phyloP scores from a whole-genome alignment of 805 yeast species.

The Kurtzmaniella cleridarum region DNA sequence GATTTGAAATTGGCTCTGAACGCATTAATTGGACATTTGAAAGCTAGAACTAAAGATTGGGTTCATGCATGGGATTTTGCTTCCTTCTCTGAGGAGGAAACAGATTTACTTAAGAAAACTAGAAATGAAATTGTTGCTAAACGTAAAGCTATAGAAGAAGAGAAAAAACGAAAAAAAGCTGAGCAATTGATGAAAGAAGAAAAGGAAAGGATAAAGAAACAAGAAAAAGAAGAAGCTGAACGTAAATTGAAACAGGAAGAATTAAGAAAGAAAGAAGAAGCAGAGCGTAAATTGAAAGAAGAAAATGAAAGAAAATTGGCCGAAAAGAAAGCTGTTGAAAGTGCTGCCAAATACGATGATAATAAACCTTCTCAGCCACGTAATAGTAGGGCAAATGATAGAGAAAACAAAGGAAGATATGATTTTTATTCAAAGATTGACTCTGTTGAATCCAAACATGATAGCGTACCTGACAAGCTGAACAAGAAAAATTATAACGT shows the following conservation, averaged over 20 bases:
- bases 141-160: conserved; percentile 9
- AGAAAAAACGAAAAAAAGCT: conserved; percentile 11
- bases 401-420: conserved; percentile 19
- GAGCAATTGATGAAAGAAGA: conserved; percentile 1
- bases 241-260: conserved; percentile 5
- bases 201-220: conserved; percentile 5
- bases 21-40: conserved; percentile 63
- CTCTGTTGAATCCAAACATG: too few relatives aligned
- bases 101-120: conserved; percentile 18
- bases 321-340: conserved; percentile 8
- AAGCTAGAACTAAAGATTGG: conserved; percentile 48
- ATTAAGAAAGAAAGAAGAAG: neutral
- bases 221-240: conserved; percentile 9
- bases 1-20: conserved; percentile 75
- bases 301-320: conserved; percentile 5
- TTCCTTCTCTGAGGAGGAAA: conserved; percentile 41
- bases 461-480: too few relatives aligned
- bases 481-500: neutral
- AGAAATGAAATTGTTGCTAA: conserved; percentile 17
- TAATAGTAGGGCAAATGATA: conserved; percentile 6
- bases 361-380: conserved; percentile 8
- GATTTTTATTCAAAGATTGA: conserved; percentile 25
- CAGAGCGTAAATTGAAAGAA: conserved; percentile 3
- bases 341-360: conserved; percentile 17
- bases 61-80: conserved; percentile 54